phyloP scores from a whole-genome alignment of 495 filamentous ascomycete genomes.

The Friedmanniomyces endolithicus region DNA sequence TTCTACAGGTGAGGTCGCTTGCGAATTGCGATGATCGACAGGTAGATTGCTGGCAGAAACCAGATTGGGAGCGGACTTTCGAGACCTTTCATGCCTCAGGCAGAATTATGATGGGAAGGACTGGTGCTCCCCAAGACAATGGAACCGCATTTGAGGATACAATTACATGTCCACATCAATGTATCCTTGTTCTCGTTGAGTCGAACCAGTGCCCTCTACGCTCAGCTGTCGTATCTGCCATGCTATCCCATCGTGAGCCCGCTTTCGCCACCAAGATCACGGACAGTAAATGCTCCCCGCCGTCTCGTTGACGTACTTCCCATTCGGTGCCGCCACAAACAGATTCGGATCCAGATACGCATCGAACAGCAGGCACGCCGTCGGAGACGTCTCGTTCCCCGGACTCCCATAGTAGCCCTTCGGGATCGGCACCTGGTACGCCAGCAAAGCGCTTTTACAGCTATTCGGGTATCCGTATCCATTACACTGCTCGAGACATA shows the following conservation, averaged over 20 bases:
- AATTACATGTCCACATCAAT: too few relatives aligned
- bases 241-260: too few relatives aligned
- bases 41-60: neutral
- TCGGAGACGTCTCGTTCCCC: constrained; percentile 11
- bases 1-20: neutral
- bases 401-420: constrained; percentile 16
- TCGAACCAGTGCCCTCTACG: too few relatives aligned
- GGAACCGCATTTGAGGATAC: too few relatives aligned
- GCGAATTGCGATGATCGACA: neutral
- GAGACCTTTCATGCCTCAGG: too few relatives aligned
- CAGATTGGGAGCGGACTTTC: too few relatives aligned
- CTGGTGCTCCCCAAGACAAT: too few relatives aligned
- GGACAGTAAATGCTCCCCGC: constrained; percentile 20
- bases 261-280: neutral
- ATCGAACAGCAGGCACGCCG: constrained; percentile 23
- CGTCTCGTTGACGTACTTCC: constrained; percentile 15
- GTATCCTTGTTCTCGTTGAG: too few relatives aligned
- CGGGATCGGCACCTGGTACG: constrained; percentile 19
- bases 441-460: constrained; percentile 23
- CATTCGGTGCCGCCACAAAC: constrained; percentile 17
- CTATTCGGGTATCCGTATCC: constrained; percentile 22
- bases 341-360: constrained; percentile 9
- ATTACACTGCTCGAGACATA: constrained; percentile 29
- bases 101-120: too few relatives aligned
- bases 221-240: too few relatives aligned